Base-by-base conservation (phyloP, 2,329 filamentous ascomycete species). In the Nemania sp. region DNA sequence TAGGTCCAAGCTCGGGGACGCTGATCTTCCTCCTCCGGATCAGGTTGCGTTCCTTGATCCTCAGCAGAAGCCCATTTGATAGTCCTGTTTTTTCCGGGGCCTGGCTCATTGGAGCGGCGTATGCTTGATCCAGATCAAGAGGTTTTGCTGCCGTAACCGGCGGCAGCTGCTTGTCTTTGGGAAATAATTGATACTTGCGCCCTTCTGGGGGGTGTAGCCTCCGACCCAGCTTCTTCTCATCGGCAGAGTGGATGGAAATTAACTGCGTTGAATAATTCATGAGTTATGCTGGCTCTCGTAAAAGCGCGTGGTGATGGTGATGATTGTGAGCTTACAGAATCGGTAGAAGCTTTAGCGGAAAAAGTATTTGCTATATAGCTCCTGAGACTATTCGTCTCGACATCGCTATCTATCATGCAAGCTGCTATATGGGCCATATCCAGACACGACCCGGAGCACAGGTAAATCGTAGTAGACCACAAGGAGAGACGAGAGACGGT, bases 371-470 rank as follows among this genome's bases (percentile, higher is more conserved):
- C 78, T 79, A 84, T 82, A 81, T 82, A 79, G 67, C 75, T 78
- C 71, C 74, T 77, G 62, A 76, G 69, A 64, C 72, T 73, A 58
- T 68, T 65, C 40, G 67, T 67, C 43, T 78, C 78, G 62, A 75
- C 71, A 68, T 82, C 80, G 60, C 73, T 71, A 68, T 81, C 79
- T 67, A 81, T 76, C 76, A 87, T 79, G 72, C 84, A 86, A 68
- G 77, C 81, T 72, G 81, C 83, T 74, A 87, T 87, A 74, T 88
- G 85, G 75, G 84, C 83, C 85, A 87, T 87, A 74, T 68, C 69
- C 69, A 65, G 21, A 45, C 21, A 18, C 52, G 48, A 68, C 68
- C 64, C 68, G 65, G 68, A 69, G 67, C 63, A 67, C 66, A 67
- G 68, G 69, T 42, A 62, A 67, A 71, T n/a, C 3, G 7, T 70